Percentiles rank a stretch among this genome's conserved stretches.
These are phyloP conservation scores for Paecilomyces dactylethromorphus DNA, from an alignment of 2,329 filamentous ascomycete species.

Conservation along the genomic window DNA sequence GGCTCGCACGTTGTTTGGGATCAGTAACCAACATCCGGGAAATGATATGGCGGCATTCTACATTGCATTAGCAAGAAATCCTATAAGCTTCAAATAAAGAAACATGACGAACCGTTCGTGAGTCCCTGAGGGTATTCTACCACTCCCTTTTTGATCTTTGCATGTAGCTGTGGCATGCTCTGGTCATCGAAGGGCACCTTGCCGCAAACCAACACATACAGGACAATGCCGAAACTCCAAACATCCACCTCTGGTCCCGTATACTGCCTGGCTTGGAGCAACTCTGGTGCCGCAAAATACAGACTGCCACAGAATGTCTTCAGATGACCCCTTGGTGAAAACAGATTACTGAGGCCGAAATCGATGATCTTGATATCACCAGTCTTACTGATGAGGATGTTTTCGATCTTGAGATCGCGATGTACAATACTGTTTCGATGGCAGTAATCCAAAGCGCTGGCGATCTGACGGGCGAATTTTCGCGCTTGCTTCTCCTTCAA, in stretches of 20 bases:
- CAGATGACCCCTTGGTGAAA: conserved; percentile 73
- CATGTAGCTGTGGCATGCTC: conserved; percentile 96
- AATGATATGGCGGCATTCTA: conserved; percentile 90
- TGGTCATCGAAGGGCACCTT: conserved; percentile 99
- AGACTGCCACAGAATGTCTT: conserved; percentile 98
- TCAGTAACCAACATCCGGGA: conserved; percentile 95
- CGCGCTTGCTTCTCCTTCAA: conserved; percentile 97
- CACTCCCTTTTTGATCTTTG: conserved; percentile 95
- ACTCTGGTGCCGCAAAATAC: conserved; percentile 93
- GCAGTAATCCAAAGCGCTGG: conserved; percentile 93
- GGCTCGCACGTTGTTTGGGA: conserved; percentile 74
- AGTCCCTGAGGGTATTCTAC: conserved; percentile 96
- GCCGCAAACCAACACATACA: conserved; percentile 94
- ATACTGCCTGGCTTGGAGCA: conserved; percentile 89
- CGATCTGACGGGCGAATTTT: conserved; percentile 96
- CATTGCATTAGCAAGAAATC: conserved; percentile 27
- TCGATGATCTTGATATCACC: conserved; percentile 99
- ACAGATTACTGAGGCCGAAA: conserved; percentile 94
- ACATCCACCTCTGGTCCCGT: conserved; percentile 95
- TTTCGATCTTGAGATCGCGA: conserved; percentile 96
- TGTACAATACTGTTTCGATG: conserved; percentile 98
- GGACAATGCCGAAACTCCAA: conserved; percentile 97
- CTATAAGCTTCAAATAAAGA: conserved; percentile 6
- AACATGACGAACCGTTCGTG: conserved; percentile 62
- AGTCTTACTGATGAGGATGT: conserved; percentile 97